phyloP scores from a whole-genome alignment of 1,139 yeast species.

The Pneumocystis murina region DNA sequence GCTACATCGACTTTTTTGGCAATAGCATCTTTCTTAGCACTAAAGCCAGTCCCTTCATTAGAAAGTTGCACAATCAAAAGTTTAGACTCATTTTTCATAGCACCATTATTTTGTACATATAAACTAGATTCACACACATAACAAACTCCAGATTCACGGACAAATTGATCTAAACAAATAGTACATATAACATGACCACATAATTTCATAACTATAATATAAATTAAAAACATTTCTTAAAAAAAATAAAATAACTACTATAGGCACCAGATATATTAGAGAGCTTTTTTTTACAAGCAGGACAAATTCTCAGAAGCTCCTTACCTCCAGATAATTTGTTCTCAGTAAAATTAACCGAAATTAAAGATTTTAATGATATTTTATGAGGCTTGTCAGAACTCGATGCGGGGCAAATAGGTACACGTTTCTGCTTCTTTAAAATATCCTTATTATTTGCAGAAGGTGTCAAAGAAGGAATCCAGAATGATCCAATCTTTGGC shows the following conservation, averaged over 20 bases:
- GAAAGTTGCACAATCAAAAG: constrained; percentile 7
- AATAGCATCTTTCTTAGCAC: constrained; percentile 14
- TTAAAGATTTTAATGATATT: constrained; percentile 11
- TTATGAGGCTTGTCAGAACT: constrained; percentile 10
- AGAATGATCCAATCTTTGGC: constrained; percentile 7
- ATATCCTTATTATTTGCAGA: background rate
- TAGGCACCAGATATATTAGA: constrained; percentile 12
- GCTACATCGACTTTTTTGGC: constrained; percentile 14
- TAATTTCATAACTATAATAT: constrained; percentile 11
- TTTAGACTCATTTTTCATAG: constrained; percentile 2
- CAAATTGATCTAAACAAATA: constrained; percentile 12
- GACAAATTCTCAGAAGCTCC: constrained; percentile 11
- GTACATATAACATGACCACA: constrained; percentile 16
- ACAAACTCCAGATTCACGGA: constrained; percentile 12
- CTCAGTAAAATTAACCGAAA: constrained; percentile 11
- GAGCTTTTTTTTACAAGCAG: constrained; percentile 12
- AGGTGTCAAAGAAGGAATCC: constrained; percentile 12
- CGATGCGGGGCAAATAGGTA: constrained; percentile 14
- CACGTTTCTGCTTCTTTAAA: constrained; percentile 5
- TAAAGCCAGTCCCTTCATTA: constrained; percentile 15
- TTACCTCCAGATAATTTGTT: background rate
- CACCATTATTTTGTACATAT: background rate
- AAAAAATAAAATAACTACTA: constrained; percentile 5
- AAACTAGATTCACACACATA: constrained; percentile 13
- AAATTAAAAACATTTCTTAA: background rate